Percentiles rank a stretch among this genome's conserved stretches.
Evolutionary conservation across 805 yeast genomes (phyloP).

Genomic region (Phaffomyces thermotolerans): DNA sequence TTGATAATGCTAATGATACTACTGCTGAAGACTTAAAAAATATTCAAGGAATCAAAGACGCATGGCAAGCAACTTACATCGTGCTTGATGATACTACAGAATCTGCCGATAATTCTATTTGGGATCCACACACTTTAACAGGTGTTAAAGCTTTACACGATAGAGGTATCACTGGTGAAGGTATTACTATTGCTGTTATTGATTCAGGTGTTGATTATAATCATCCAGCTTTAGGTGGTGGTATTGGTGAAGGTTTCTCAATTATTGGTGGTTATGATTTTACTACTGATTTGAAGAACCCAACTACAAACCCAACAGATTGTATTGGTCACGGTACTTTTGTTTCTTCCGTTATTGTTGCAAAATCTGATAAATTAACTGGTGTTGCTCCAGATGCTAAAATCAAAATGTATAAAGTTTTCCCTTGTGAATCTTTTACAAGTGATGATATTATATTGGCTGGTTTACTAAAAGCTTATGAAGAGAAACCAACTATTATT

Average conservation of each 20-base stretch:
- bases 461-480: conserved; percentile 12
- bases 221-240: conserved; percentile 9
- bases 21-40: conserved; percentile 9
- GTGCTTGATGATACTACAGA: conserved; percentile 1
- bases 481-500: conserved; percentile 11
- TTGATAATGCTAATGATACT: conserved; percentile 3
- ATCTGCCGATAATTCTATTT: neutral
- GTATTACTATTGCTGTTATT: conserved; percentile 6
- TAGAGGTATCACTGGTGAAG: conserved; percentile 5
- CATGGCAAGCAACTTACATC: conserved; percentile 12
- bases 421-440: conserved; percentile 8
- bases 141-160: conserved; percentile 5
- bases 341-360: conserved; percentile 13
- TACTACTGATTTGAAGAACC: conserved; percentile 4
- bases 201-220: conserved; percentile 9
- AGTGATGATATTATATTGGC: conserved; percentile 12
- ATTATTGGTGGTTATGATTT: conserved; percentile 13
- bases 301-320: conserved; percentile 11
- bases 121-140: conserved; percentile 8
- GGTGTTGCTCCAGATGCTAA: conserved; percentile 17
- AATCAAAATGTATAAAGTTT: conserved; percentile 12
- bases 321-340: conserved; percentile 17
- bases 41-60: conserved; percentile 8
- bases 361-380: neutral
- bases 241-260: conserved; percentile 7